Conservation (phyloP, 768 basidiomycete genomes). For the Auricularia auricula-judae region DNA sequence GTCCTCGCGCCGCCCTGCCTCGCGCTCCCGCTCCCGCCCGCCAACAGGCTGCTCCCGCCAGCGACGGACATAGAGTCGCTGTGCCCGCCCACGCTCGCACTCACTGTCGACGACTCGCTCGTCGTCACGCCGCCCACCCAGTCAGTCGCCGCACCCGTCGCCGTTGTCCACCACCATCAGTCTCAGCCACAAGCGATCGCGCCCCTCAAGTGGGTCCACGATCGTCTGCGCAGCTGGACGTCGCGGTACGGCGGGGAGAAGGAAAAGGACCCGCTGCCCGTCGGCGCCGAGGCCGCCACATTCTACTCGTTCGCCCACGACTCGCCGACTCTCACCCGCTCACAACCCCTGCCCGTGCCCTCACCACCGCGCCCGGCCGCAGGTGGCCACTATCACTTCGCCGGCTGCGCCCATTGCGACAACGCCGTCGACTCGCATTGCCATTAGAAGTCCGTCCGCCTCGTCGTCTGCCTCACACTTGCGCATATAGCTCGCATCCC, state of each 20-base stretch:
- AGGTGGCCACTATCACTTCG: neutral
- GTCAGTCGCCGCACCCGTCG: neutral
- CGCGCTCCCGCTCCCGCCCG: neutral
- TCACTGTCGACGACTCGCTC: conserved; percentile 1
- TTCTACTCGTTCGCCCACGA: neutral
- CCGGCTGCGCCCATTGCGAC: neutral
- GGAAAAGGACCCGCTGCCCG: neutral
- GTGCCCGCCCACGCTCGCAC: neutral
- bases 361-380: neutral
- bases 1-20: neutral
- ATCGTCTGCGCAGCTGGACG: neutral
- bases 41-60: neutral
- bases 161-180: neutral
- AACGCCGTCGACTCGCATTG: neutral
- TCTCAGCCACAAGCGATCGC: neutral
- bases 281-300: neutral
- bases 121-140: neutral
- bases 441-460: too few relatives aligned
- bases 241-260: neutral
- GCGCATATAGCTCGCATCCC: too few relatives aligned
- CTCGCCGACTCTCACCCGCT: neutral
- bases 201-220: neutral
- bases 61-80: neutral
- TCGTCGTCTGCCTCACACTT: too few relatives aligned
- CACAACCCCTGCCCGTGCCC: neutral